Percentiles rank a stretch among this genome's conserved stretches.
These are phyloP conservation scores for Amanita muscaria DNA, from an alignment of 768 basidiomycete genomes.

Conservation along the genomic window DNA sequence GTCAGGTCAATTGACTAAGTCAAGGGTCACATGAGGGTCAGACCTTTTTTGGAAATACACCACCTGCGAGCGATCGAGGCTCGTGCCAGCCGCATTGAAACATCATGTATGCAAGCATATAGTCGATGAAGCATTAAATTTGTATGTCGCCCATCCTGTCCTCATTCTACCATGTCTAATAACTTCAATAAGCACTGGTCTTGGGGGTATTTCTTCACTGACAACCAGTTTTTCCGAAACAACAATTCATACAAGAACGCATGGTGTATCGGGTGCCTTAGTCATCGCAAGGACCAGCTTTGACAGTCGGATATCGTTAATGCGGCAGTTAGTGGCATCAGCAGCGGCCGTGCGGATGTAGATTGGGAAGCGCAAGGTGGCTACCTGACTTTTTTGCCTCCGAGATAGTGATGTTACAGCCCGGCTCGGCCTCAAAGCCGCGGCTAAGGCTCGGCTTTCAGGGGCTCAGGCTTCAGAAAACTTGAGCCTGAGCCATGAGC, in stretches of 20 bases:
- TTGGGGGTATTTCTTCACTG: conserved; percentile 6
- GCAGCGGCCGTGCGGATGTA: neutral
- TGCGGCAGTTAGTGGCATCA: neutral
- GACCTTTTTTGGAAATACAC: neutral
- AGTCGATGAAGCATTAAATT: neutral
- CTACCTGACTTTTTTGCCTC: neutral
- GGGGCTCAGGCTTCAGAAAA: too few species aligned
- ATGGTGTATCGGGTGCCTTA: conserved; percentile 5
- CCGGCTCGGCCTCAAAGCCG: too few species aligned
- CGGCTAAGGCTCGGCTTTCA: too few species aligned
- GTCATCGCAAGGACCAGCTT: conserved; percentile 2
- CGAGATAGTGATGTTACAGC: too few species aligned
- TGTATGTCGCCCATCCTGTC: neutral
- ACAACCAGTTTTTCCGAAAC: neutral
- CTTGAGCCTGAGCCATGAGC: too few species aligned
- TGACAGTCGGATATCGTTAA: conserved; percentile 2
- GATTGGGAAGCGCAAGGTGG: conserved; percentile 7
- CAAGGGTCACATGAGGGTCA: neutral
- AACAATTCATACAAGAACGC: conserved; percentile 7
- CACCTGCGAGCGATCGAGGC: too few species aligned
- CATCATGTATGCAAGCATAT: neutral
- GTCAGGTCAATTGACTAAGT: neutral
- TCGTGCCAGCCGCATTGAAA: conserved; percentile 1
- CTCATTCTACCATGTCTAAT: neutral
- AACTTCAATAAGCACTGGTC: conserved; percentile 8